Conservation (phyloP, 345 rosid genomes). For the Populus euphratica region DNA sequence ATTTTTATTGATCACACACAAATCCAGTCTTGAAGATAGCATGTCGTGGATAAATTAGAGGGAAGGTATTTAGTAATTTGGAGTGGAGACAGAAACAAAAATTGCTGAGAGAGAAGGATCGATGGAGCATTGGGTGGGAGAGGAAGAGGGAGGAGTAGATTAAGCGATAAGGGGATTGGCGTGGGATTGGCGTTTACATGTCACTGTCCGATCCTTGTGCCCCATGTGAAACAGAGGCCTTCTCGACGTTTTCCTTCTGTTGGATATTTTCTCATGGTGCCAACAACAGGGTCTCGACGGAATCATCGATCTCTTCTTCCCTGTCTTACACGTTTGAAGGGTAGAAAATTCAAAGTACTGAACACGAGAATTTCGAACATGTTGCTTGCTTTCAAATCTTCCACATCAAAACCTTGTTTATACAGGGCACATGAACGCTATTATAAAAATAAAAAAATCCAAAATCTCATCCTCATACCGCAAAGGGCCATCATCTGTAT, state of each 20-base stretch:
- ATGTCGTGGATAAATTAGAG: too few relatives aligned
- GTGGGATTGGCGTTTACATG: constrained; percentile 33
- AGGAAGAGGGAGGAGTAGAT: neutral
- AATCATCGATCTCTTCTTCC: neutral
- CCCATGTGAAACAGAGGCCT: constrained; percentile 7
- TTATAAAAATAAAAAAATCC: too few relatives aligned
- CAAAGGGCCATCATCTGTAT: too few relatives aligned
- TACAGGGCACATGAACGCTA: too few relatives aligned
- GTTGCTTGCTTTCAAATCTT: neutral
- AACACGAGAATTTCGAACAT: neutral
- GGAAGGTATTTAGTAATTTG: neutral
- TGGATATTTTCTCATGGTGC: neutral
- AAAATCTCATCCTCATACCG: too few relatives aligned
- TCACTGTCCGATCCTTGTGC: constrained; percentile 23
- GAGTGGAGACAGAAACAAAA: neutral
- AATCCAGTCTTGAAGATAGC: too few relatives aligned
- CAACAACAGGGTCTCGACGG: constrained; percentile 2
- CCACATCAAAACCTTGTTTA: too few relatives aligned
- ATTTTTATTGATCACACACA: neutral
- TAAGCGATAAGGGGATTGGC: constrained; percentile 44
- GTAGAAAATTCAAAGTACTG: neutral
- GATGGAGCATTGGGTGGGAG: neutral
- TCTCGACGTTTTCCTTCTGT: constrained; percentile 18
- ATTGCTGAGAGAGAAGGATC: neutral
- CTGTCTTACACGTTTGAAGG: neutral